Percentiles rank a stretch among this genome's conserved stretches.
Conservation (phyloP, 2,329 filamentous ascomycete genomes). For the Biscogniauxia mediterranea region DNA sequence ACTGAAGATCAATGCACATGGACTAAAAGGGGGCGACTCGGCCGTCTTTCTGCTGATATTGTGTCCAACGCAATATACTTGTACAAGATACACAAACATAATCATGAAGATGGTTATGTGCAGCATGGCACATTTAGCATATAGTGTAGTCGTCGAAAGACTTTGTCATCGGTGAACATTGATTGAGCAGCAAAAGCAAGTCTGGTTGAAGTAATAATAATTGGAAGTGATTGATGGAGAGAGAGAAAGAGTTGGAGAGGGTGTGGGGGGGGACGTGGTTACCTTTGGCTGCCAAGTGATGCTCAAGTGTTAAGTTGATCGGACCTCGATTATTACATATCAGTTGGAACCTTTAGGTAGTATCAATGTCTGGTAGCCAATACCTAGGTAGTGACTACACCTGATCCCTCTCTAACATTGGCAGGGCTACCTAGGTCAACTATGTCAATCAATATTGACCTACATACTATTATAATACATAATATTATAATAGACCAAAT, state of each 20-base stretch:
- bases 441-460: no score
- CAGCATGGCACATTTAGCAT: not conserved
- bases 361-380: no score
- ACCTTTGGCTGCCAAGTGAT: not conserved
- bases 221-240: no score
- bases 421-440: no score
- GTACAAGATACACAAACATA: not conserved
- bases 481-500: no score
- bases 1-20: slow-evolving; percentile 6
- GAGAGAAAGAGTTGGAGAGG: no score
- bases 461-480: no score
- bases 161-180: no score
- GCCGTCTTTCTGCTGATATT: not conserved
- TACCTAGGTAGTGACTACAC: not conserved
- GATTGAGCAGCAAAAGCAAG: not conserved
- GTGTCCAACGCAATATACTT: not conserved
- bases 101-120: not conserved
- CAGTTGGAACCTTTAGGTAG: no score
- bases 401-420: no score
- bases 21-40: not conserved
- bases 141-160: not conserved
- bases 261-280: no score
- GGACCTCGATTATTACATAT: not conserved
- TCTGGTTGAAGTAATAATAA: not conserved
- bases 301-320: not conserved